Evolutionary conservation across 371 early-diverging fungal species (phyloP).

Genomic region (Mortierella sp.): DNA sequence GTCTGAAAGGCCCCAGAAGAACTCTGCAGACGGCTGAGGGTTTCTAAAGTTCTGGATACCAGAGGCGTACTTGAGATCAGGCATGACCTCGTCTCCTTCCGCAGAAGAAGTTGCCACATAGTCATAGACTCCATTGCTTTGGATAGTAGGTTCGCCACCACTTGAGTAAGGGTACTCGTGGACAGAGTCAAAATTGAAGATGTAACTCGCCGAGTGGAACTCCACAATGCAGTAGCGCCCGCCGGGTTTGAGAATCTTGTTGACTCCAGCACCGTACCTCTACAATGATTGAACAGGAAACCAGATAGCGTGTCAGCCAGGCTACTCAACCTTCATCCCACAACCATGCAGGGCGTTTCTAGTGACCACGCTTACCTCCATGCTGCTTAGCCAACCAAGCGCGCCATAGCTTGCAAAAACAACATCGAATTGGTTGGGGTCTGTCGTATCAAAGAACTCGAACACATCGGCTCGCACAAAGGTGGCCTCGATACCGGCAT

Average conservation of each 20-base stretch:
- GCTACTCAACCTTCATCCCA: too few species aligned
- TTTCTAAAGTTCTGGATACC: slow-evolving; percentile 44
- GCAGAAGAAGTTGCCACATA: slow-evolving; percentile 32
- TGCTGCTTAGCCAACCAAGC: slow-evolving; percentile 28
- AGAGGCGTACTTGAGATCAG: slow-evolving; percentile 26
- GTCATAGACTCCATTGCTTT: slow-evolving; percentile 25
- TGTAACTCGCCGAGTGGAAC: slow-evolving; percentile 33
- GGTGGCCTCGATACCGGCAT: slow-evolving; percentile 32
- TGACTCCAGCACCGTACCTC: slow-evolving; percentile 32
- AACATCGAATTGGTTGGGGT: slow-evolving; percentile 43
- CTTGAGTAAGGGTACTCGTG: slow-evolving; percentile 32
- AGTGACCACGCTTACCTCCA: slow-evolving; percentile 20
- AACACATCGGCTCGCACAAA: slow-evolving; percentile 47
- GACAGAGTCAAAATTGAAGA: slow-evolving; percentile 30
- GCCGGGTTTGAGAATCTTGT: slow-evolving; percentile 37
- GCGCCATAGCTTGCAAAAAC: slow-evolving; percentile 50
- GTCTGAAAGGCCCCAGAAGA: slow-evolving; percentile 41
- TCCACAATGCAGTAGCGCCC: slow-evolving; percentile 41
- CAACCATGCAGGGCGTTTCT: too few species aligned
- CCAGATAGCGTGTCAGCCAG: too few species aligned
- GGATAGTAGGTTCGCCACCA: slow-evolving; percentile 9
- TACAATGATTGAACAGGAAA: not conserved
- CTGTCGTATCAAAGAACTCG: slow-evolving; percentile 32
- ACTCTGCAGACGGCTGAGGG: slow-evolving; percentile 21
- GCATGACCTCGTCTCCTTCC: slow-evolving; percentile 18